A percentile compares a stretch with the other conserved stretches of the same genome.
These are phyloP conservation scores for Mycena haematopus DNA, from an alignment of 768 basidiomycete species.

Conservation along the genomic window DNA sequence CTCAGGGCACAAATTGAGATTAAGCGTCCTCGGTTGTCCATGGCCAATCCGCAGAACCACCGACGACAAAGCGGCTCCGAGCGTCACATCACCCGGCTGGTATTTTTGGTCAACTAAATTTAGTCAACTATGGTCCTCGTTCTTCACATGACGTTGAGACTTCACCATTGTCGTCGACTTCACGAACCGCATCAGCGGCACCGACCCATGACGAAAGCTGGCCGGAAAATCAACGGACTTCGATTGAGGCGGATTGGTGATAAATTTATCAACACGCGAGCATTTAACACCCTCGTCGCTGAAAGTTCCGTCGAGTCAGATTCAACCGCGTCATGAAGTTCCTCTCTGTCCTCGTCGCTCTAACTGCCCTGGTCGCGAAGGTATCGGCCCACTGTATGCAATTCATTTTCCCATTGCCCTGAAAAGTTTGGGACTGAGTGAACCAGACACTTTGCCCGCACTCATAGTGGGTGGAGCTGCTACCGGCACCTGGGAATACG, in stretches of 20 bases:
- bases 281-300: background rate
- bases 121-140: background rate
- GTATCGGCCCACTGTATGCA: constrained; percentile 22
- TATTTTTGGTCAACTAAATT: too few species aligned
- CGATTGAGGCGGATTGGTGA: background rate
- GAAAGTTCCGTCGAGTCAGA: background rate
- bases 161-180: background rate
- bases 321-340: constrained; percentile 16
- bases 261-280: background rate
- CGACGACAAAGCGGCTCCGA: constrained; percentile 1
- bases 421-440: background rate
- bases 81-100: too few species aligned
- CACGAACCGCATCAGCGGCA: background rate
- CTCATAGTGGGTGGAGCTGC: constrained; percentile 33
- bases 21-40: background rate
- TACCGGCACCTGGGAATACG: constrained; percentile 32
- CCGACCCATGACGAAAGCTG: background rate
- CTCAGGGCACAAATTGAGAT: background rate
- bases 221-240: constrained; percentile 4
- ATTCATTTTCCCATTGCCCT: background rate
- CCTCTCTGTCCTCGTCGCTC: constrained; percentile 12
- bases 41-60: background rate
- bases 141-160: background rate
- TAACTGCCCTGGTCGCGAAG: constrained; percentile 10
- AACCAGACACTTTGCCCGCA: constrained; percentile 35